phyloP scores from a whole-genome alignment of 2,329 filamentous ascomycete species.

The Penicillium sp. region DNA sequence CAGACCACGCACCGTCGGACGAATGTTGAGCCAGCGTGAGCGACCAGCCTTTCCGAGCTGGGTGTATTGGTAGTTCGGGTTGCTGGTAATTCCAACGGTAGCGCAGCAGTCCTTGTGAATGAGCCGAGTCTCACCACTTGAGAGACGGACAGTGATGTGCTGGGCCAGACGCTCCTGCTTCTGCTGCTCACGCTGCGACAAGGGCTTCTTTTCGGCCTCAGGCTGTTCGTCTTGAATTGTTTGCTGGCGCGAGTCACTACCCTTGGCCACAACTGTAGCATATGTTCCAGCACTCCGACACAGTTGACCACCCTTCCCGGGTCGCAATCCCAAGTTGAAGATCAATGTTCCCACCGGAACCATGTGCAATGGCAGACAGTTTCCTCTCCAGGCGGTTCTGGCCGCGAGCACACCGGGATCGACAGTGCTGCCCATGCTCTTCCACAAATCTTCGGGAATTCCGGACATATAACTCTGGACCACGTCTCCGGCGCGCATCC shows the following conservation, averaged over 20 bases:
- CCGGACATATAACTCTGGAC: constrained; percentile 90
- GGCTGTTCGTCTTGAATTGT: constrained; percentile 57
- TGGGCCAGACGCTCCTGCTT: constrained; percentile 63
- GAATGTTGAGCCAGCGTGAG: constrained; percentile 87
- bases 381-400: constrained; percentile 89
- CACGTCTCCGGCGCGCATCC: constrained; percentile 84
- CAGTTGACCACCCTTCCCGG: constrained; percentile 76
- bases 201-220: constrained; percentile 33
- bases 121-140: constrained; percentile 88
- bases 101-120: constrained; percentile 92
- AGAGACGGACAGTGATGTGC: constrained; percentile 79
- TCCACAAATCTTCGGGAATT: constrained; percentile 81
- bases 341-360: constrained; percentile 91
- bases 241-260: constrained; percentile 58
- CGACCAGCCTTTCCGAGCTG: constrained; percentile 94
- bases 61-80: constrained; percentile 83
- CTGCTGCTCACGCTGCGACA: constrained; percentile 40
- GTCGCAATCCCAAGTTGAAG: constrained; percentile 79
- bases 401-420: constrained; percentile 96
- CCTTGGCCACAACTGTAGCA: constrained; percentile 84
- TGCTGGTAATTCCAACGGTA: constrained; percentile 92
- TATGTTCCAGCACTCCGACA: constrained; percentile 94
- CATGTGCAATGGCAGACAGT: constrained; percentile 93
- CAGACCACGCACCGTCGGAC: constrained; percentile 92
- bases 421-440: constrained; percentile 86